Evolutionary conservation across 306 rosid genomes (phyloP).

Genomic region (Myrica gale): DNA sequence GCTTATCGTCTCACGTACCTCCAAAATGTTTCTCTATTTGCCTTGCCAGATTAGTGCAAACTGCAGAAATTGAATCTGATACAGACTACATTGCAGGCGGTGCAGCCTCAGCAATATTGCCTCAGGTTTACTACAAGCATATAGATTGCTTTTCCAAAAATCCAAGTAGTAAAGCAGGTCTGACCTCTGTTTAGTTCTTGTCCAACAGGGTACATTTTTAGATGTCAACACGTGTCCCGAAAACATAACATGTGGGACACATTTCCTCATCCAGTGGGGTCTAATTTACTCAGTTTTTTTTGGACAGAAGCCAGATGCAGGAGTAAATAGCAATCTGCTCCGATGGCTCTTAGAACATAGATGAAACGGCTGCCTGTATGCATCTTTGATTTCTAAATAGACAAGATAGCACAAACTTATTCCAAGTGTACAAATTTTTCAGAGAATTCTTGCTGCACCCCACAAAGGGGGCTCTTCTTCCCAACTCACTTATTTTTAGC

Average conservation of each 20-base stretch:
- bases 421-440: conserved; percentile 45
- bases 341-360: background rate
- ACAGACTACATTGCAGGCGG: background rate
- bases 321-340: background rate
- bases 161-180: background rate
- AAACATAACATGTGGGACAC: background rate
- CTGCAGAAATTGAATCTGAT: background rate
- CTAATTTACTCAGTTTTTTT: background rate
- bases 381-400: conserved; percentile 33
- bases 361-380: conserved; percentile 12
- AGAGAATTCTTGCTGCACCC: conserved; percentile 47
- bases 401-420: conserved; percentile 44
- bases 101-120: background rate
- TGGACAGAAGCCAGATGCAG: background rate
- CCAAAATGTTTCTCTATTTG: background rate
- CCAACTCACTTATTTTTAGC: conserved; percentile 39
- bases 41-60: background rate
- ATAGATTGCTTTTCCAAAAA: background rate
- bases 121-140: background rate
- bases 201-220: background rate
- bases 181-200: background rate
- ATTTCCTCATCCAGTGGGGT: background rate
- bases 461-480: conserved; percentile 36
- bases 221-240: background rate
- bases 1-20: background rate